Evolutionary conservation across 176 grass and related monocot species (phyloP).

Genomic region (Oryza brachyantha): DNA sequence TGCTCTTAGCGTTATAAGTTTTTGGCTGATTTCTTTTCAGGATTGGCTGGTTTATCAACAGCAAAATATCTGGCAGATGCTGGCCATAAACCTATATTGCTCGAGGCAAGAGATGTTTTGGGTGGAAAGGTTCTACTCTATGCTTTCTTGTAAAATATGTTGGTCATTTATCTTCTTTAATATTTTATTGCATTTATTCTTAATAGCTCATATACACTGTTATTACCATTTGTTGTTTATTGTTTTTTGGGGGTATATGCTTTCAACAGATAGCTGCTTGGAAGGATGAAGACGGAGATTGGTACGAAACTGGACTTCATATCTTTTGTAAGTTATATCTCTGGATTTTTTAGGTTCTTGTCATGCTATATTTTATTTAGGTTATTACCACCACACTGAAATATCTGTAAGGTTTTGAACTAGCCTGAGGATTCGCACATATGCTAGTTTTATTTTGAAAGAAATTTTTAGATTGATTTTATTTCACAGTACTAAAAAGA

Average conservation of each 20-base stretch:
- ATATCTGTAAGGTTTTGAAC: too few relatives aligned
- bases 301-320: constrained; percentile 97
- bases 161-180: background rate
- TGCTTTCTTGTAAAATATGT: constrained; percentile 16
- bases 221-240: constrained; percentile 18
- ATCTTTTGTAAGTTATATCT: constrained; percentile 80
- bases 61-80: constrained; percentile 97
- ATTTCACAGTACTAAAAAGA: background rate
- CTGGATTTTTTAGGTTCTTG: background rate
- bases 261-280: constrained; percentile 76
- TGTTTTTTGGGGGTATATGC: constrained; percentile 8
- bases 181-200: background rate
- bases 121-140: constrained; percentile 77
- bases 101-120: constrained; percentile 95
- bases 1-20: constrained; percentile 13
- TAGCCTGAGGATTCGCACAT: background rate
- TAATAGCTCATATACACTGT: constrained; percentile 4
- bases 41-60: constrained; percentile 86
- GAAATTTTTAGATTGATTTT: background rate
- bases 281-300: constrained; percentile 97
- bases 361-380: background rate
- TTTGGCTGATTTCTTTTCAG: constrained; percentile 45
- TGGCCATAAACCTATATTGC: constrained; percentile 87
- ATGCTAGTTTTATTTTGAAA: background rate
- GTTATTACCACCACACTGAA: background rate